phyloP scores from a whole-genome alignment of 2,329 filamentous ascomycete genomes.

The Beauveria varroae region DNA sequence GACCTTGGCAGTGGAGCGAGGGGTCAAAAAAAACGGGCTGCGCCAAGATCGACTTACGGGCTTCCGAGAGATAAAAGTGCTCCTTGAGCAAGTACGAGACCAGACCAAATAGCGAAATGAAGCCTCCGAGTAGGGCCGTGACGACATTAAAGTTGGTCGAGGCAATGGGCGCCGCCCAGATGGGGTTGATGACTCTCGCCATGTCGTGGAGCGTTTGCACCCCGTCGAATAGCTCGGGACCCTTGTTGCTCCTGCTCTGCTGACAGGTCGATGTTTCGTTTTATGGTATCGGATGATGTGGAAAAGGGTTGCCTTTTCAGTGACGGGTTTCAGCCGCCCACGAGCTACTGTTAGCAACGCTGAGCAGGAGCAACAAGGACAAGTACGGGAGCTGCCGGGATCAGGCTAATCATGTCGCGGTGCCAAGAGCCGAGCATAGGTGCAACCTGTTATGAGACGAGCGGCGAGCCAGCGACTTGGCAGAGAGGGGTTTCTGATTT shows the following conservation, averaged over 20 bases:
- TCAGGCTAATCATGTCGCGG: constrained; percentile 9
- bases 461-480: too few relatives aligned
- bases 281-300: neutral
- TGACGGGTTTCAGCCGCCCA: constrained; percentile 9
- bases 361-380: constrained; percentile 9
- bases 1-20: neutral
- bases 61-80: constrained; percentile 84
- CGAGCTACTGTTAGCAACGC: constrained; percentile 13
- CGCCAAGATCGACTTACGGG: constrained; percentile 48
- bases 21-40: neutral
- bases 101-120: constrained; percentile 82
- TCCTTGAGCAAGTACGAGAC: constrained; percentile 89
- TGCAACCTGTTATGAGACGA: neutral
- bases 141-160: constrained; percentile 78
- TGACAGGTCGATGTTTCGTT: neutral
- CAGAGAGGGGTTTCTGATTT: too few relatives aligned
- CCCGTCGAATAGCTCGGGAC: neutral
- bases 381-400: neutral
- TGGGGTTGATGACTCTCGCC: constrained; percentile 7
- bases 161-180: constrained; percentile 38
- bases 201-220: neutral
- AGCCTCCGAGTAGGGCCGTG: constrained; percentile 73
- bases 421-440: neutral
- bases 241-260: neutral
- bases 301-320: neutral